These are phyloP conservation scores for Chlamydomonas eustigma DNA, from an alignment of 139 green algal species.

Conservation along the genomic window DNA sequence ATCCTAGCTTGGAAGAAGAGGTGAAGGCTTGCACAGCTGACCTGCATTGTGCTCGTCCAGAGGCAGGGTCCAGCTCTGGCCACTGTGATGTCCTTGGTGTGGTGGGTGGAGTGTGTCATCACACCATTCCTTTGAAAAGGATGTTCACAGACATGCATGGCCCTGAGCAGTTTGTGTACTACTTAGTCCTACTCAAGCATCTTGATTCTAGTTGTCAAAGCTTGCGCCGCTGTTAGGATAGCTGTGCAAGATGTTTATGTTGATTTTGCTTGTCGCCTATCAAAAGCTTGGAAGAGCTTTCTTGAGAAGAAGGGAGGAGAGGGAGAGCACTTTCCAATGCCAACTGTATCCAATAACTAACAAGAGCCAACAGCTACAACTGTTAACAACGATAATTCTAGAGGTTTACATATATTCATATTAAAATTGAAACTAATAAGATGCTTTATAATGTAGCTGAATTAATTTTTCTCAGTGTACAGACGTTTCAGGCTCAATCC, in stretches of 20 bases:
- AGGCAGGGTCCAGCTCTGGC: neutral
- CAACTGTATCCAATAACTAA: no score
- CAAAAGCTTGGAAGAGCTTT: constrained; percentile 1
- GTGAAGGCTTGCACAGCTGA: neutral
- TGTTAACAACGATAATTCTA: no score
- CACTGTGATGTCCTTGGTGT: constrained; percentile 1
- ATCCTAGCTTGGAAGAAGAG: neutral
- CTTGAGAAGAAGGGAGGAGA: neutral
- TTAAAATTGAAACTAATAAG: no score
- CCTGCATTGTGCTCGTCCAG: neutral
- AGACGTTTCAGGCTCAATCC: no score
- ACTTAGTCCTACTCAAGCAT: constrained; percentile 3
- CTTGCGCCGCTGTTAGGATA: neutral
- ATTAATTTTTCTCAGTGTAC: no score
- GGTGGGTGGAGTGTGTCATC: constrained; percentile 1
- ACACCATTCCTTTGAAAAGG: neutral
- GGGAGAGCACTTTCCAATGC: no score
- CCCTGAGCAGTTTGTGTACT: constrained; percentile 20
- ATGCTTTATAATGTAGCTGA: no score
- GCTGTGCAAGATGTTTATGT: constrained; percentile 7
- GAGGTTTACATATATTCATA: no score
- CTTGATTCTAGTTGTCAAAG: neutral
- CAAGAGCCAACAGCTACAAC: no score
- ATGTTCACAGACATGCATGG: constrained; percentile 7
- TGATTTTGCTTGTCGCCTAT: constrained; percentile 4